Conservation (phyloP, 1,139 yeast genomes). For the Debaryomyces sp. region DNA sequence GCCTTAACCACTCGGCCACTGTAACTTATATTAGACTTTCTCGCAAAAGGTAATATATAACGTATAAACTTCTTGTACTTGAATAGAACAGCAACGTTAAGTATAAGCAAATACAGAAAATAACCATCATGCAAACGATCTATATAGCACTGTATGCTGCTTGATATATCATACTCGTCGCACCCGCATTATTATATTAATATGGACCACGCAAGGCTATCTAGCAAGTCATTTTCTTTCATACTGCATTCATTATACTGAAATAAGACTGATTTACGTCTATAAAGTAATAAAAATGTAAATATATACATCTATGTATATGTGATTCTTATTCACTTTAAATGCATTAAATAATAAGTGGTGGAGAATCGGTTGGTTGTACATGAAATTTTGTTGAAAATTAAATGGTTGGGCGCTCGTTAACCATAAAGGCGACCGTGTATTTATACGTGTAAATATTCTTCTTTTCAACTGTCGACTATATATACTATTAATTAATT, state of each 20-base stretch:
- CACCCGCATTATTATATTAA: background rate
- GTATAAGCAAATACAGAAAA: too few species aligned
- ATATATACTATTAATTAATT: background rate
- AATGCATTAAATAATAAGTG: background rate
- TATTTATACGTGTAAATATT: background rate
- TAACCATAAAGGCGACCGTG: background rate
- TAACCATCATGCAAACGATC: too few species aligned
- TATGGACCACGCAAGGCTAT: background rate
- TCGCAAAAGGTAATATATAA: background rate
- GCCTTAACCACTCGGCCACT: slow-evolving; percentile 70
- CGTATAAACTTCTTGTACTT: background rate
- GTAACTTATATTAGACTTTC: slow-evolving; percentile 28
- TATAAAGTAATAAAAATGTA: background rate
- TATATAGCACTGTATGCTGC: background rate
- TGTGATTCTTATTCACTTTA: background rate
- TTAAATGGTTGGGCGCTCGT: slow-evolving; percentile 1
- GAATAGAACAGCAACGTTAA: too few species aligned
- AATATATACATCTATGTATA: background rate
- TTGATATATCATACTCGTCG: background rate
- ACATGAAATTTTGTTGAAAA: background rate
- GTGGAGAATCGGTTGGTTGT: background rate
- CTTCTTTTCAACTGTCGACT: background rate
- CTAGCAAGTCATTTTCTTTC: background rate
- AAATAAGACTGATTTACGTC: background rate
- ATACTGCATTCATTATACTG: background rate